Evolutionary conservation across 768 basidiomycete genomes (phyloP), one percentile per base, ranked within the genome.

Genomic region (Pseudohyphozyma bogoriensis): DNA sequence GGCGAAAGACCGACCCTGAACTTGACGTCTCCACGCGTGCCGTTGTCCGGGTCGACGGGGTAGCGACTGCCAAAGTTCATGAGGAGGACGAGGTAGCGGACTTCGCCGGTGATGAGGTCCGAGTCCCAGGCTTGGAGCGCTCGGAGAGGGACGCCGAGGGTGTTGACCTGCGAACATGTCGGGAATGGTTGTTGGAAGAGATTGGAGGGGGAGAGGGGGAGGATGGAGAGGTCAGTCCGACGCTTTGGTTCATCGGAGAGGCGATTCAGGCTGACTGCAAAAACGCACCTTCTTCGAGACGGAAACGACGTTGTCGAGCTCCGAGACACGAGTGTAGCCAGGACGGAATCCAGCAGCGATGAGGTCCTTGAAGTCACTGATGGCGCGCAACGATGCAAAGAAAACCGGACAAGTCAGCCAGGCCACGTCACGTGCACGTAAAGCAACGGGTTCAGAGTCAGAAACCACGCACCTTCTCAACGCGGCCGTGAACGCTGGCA

Each of bases 91-190:
- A 87, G 75, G 73, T 85, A 66, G 53, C 62, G 77, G 26, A 80
- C 80, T 16, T 79, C 74, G 33, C 78, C 77, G 7, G 80, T 76
- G 26, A 86, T 76, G 8, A 86, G 77, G 12, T 79, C 79, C 18
- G 80, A 76, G 67, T 87, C 85, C 85, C 85, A 87, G 28, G 85
- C 84, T 72, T 85, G 80, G 35, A 87, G 74, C 13, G 84, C 84
- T 39, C 81, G 81, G 4, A 83, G 78, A 15, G 83, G 78, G 28
- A 85, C 81, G 52, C 75, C 77, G 18, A 81, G 76, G 15, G 84
- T 76, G 13, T 66, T 73, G 59, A 82, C 74, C 42, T 80, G 77
- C 15, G 83, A 81, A 51, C 31, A n/a, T 82, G 59, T 3, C 82
- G n/a, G n/a, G n/a, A n/a, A n/a, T n/a, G n/a, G n/a, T n/a, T n/a